Base-by-base conservation (phyloP, 2,329 filamentous ascomycete genomes). In the Colletotrichum euphorbiae region DNA sequence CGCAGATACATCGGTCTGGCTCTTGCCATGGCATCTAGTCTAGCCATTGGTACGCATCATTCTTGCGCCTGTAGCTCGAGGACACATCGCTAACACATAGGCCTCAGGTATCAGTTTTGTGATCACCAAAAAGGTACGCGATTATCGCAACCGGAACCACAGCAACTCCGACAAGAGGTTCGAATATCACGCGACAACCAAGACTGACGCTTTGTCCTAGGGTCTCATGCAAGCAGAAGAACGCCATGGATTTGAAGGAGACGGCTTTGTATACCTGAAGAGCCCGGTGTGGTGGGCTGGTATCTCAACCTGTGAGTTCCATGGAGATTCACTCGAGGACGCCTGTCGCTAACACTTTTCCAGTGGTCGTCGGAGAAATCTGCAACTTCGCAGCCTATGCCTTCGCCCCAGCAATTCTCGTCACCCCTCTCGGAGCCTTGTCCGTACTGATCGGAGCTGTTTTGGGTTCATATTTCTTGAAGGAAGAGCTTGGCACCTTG, bases 371-470 rank as follows among this genome's bases (percentile, higher is more conserved):
- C 50, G 96, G 96, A 76, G 96, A 99, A 82, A 84, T 98, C 67
- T 97, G 94, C 82, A 99, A 99, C 80, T 99, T 99, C 78, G 94
- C 94, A 57, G 96, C 96, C 70, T 99, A 99, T 78, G 96, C 96
- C 7, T 99, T 98, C 81, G 96, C 96, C 72, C 96, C 96, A 45
- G 97, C 96, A n/a, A 99, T 99, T 80, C 87, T 99, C 60, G 96
- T 99, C 45, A 99, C 96, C 5, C 96, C 96, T 28, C 84, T 99
- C 24, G 96, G 96, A 70, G 96, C 96, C 63, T 86, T 99, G 70
- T 96, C 93, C 77, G 97, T 99, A 66, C 84, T 99, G 72, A 98
- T 99, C 75, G 96, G 94, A 72, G 94, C 96, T 19, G 94, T 99
- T 33, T 82, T 99, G 66, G 95, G 96, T 57, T 94, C 96, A 71